Evolutionary conservation across 129 eudicot genomes (phyloP), one percentile per base, ranked within the genome.

Genomic region (Dittrichia graveolens): DNA sequence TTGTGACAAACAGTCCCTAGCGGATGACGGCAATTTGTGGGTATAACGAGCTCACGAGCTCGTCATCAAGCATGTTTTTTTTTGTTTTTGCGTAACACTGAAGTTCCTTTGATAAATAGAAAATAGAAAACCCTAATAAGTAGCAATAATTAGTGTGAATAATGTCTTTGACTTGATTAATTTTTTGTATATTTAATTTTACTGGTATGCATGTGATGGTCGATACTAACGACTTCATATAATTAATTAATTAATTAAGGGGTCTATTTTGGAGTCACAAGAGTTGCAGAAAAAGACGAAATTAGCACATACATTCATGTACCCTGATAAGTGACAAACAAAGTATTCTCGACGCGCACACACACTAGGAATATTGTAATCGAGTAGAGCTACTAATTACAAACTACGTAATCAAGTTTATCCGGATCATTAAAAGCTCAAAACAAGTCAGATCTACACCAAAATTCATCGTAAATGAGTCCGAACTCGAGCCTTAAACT

Each of bases 231-330:
- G 50, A 31, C 73, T 49, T 35, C 42, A 6, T 8, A 14, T 43
- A 58, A 47, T n/a, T n/a, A n/a, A n/a, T n/a, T n/a, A n/a, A n/a
- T n/a, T n/a, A n/a, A n/a, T 2, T 53, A 18, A 54, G 46, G 15
- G 19, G 72, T 75, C 79, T 52, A 65, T 65, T 75, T 65, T 75
- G 35, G 39, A 75, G 66, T 75, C 79, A 75, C 79, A 41, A 18
- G 79, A 42, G 44, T 53, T 19, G 64, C 65, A 61, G 43, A 48
- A 61, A 49, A 61, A 16, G n/a, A 65, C 24, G 53, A 64, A 61
- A 24, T 24, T 24, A 52, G n/a, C 58, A 53, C 24, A 52, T 40
- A 55, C 39, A 75, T 43, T 64, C 79, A 65, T 45, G 66, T n/a
- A 54, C 73, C 43, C 47, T 41, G 1, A 12, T 53, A 53, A 38